Conservation (phyloP, 805 yeast genomes). For the Wickerhamiella occidentalis region DNA sequence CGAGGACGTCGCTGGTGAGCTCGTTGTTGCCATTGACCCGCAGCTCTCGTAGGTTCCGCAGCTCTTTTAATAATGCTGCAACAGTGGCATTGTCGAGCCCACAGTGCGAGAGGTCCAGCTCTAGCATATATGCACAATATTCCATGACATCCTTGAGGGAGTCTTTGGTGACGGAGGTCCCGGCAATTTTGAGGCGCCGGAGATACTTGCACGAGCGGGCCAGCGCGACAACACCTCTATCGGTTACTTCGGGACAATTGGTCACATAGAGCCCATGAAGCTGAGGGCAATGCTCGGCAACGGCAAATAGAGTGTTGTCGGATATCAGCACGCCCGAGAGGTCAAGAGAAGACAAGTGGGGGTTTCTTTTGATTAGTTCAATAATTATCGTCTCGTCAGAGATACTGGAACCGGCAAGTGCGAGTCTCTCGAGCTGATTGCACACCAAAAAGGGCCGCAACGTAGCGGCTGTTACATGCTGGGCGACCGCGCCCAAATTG, state of each 20-base stretch:
- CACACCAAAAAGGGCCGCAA: constrained; percentile 53
- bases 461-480: constrained; percentile 50
- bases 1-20: constrained; percentile 54
- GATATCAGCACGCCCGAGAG: constrained; percentile 61
- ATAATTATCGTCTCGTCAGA: constrained; percentile 49
- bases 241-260: constrained; percentile 61
- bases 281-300: constrained; percentile 60
- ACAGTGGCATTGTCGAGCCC: constrained; percentile 44
- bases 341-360: constrained; percentile 70
- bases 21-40: constrained; percentile 63
- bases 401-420: constrained; percentile 57
- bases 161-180: constrained; percentile 50
- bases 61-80: constrained; percentile 41
- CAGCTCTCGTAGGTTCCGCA: constrained; percentile 72
- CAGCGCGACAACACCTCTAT: constrained; percentile 47
- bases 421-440: constrained; percentile 67
- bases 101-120: constrained; percentile 49
- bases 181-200: constrained; percentile 71
- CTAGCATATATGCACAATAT: constrained; percentile 73
- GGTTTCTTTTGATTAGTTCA: constrained; percentile 49
- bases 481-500: constrained; percentile 65
- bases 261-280: constrained; percentile 87
- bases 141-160: constrained; percentile 47
- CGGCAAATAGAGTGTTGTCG: constrained; percentile 57
- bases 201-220: constrained; percentile 56